Conservation (phyloP, 352 stramenopile species). For the Thalassiosira hispida region DNA sequence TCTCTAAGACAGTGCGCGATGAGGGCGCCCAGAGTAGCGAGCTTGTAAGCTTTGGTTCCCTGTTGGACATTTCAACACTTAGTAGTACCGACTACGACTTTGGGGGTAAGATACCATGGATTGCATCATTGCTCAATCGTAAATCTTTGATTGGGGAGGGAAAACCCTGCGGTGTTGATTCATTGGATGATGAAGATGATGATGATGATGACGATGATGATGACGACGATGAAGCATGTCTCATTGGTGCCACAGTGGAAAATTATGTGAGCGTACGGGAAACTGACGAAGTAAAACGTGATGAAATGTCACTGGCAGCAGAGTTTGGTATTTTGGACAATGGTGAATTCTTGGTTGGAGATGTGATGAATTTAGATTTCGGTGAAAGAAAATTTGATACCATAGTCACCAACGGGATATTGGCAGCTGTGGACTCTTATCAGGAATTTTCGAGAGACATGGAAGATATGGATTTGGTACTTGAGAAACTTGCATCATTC, state of each 20-base stretch:
- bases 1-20: slow-evolving; percentile 5
- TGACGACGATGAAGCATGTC: background rate
- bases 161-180: slow-evolving; percentile 14
- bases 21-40: background rate
- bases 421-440: background rate
- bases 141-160: background rate
- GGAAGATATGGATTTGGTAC: slow-evolving; percentile 15
- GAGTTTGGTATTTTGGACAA: background rate
- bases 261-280: slow-evolving; percentile 9
- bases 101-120: background rate
- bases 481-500: slow-evolving; percentile 2
- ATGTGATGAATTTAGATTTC: background rate
- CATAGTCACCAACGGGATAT: background rate
- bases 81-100: background rate
- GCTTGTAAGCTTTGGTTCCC: slow-evolving; percentile 8
- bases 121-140: slow-evolving; percentile 6
- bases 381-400: slow-evolving; percentile 25
- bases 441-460: too few species aligned
- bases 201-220: background rate
- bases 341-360: background rate
- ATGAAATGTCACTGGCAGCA: background rate
- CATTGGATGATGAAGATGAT: slow-evolving; percentile 32
- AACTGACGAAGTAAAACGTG: background rate
- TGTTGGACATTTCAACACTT: slow-evolving; percentile 7
- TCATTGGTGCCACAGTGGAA: background rate